Conservation (phyloP, 2,329 filamentous ascomycete genomes). For the Pseudocercospora fuligena region DNA sequence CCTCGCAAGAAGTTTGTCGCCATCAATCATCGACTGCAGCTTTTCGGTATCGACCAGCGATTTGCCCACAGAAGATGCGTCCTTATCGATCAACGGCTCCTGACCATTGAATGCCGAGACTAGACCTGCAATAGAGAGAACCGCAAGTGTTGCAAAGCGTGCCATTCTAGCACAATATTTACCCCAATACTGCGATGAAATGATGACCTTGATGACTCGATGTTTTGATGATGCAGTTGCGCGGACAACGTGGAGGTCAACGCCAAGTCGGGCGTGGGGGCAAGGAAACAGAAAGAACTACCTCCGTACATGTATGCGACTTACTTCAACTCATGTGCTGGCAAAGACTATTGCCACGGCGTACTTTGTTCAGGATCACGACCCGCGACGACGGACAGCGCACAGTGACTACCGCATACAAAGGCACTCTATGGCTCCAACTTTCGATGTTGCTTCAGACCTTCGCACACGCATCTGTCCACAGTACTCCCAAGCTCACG, state of each 20-base stretch:
- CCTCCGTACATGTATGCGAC: too few species aligned
- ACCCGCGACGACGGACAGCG: too few species aligned
- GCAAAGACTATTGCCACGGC: too few species aligned
- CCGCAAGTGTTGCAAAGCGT: neutral
- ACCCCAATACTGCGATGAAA: neutral
- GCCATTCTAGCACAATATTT: constrained; percentile 3
- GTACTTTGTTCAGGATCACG: too few species aligned
- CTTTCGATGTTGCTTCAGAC: too few species aligned
- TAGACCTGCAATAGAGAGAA: neutral
- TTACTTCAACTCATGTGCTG: too few species aligned
- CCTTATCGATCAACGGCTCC: constrained; percentile 20
- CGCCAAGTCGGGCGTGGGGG: too few species aligned
- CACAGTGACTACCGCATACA: too few species aligned
- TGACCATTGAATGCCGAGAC: constrained; percentile 16
- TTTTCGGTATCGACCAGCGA: constrained; percentile 43
- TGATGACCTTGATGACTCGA: constrained; percentile 6
- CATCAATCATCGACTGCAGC: constrained; percentile 62
- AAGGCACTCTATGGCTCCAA: too few species aligned
- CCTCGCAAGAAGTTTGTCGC: constrained; percentile 61
- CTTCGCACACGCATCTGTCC: too few species aligned
- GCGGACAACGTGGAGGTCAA: neutral
- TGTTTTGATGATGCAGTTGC: constrained; percentile 11
- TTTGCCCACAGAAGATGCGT: constrained; percentile 4
- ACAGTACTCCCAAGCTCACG: too few species aligned
- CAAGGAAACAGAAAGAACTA: too few species aligned